Conservation (phyloP, 1,284 basidiomycete species). For the Moesziomyces parantarcticus region DNA sequence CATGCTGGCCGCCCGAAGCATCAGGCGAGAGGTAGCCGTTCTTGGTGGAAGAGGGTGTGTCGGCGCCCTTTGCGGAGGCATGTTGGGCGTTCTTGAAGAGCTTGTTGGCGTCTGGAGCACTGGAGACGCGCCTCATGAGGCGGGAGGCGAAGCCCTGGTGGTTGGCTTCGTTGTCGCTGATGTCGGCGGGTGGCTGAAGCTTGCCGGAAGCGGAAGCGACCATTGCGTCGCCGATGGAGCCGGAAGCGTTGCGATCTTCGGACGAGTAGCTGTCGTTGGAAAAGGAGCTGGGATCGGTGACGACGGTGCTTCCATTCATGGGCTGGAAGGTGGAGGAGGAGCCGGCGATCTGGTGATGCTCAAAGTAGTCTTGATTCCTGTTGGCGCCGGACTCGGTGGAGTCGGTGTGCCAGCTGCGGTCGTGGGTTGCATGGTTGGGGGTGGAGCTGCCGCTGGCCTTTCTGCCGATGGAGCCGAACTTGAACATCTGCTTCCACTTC, state of each 20-base stretch:
- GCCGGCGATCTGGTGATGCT: conserved; percentile 21
- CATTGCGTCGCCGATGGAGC: conserved; percentile 41
- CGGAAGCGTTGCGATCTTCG: conserved; percentile 39
- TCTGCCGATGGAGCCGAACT: conserved; percentile 60
- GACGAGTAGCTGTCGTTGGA: conserved; percentile 60
- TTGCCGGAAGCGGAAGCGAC: conserved; percentile 42
- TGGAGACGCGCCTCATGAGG: conserved; percentile 85
- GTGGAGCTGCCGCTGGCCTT: conserved; percentile 40
- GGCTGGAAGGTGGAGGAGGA: conserved; percentile 53
- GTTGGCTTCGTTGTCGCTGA: conserved; percentile 28
- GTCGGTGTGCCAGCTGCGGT: conserved; percentile 38
- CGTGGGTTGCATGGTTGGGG: conserved; percentile 9
- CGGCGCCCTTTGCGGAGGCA: conserved; percentile 15
- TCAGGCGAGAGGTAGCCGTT: conserved; percentile 68
- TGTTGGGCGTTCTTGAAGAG: conserved; percentile 73
- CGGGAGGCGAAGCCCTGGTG: conserved; percentile 40
- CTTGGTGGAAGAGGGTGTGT: conserved; percentile 13
- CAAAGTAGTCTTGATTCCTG: conserved; percentile 28
- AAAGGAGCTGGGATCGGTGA: conserved; percentile 58
- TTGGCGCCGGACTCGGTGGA: conserved; percentile 25
- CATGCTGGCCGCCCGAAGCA: conserved; percentile 69
- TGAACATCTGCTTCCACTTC: conserved; percentile 66
- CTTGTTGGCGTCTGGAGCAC: conserved; percentile 94
- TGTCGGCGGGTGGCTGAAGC: conserved; percentile 44
- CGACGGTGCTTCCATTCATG: conserved; percentile 55